phyloP scores from a whole-genome alignment of 805 yeast species.

The Cyberlindnera subsufficiens region DNA sequence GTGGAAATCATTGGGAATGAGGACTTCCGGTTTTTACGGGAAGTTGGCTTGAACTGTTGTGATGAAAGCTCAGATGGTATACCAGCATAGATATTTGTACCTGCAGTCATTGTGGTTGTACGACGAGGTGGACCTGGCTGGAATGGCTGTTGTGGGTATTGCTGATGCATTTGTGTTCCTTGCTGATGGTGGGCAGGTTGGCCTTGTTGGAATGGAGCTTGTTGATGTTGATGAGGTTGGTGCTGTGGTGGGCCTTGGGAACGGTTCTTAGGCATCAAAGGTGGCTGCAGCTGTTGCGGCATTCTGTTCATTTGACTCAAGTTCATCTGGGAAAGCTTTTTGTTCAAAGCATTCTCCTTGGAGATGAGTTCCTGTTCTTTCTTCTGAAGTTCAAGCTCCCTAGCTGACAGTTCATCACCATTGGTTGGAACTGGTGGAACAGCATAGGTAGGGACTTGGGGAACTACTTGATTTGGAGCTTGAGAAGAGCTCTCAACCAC shows the following conservation, averaged over 20 bases:
- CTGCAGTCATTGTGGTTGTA: slow-evolving; percentile 21
- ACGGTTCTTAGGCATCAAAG: slow-evolving; percentile 2
- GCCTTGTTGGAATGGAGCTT: background rate
- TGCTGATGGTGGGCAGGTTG: slow-evolving; percentile 4
- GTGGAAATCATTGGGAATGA: slow-evolving; percentile 22
- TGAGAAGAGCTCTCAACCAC: background rate
- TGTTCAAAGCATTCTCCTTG: slow-evolving; percentile 23
- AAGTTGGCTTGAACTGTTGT: slow-evolving; percentile 29
- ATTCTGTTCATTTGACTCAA: slow-evolving; percentile 6
- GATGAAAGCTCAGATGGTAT: slow-evolving; percentile 8
- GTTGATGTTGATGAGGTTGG: slow-evolving; percentile 3
- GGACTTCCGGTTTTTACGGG: slow-evolving; percentile 40
- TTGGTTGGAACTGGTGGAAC: slow-evolving; percentile 8
- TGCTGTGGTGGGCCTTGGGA: slow-evolving; percentile 4
- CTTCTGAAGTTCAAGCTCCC: slow-evolving; percentile 23
- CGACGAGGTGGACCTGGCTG: slow-evolving; percentile 24
- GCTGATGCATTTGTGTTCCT: slow-evolving; percentile 5
- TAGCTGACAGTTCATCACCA: slow-evolving; percentile 9
- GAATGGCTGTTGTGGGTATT: slow-evolving; percentile 14
- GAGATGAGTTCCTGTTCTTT: slow-evolving; percentile 19
- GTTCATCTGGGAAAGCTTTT: slow-evolving; percentile 14
- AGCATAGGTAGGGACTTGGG: background rate
- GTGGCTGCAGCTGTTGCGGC: slow-evolving; percentile 10
- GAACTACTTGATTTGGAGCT: background rate
- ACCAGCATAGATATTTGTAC: slow-evolving; percentile 11